Percentiles rank a stretch among this genome's conserved stretches.
phyloP scores from a whole-genome alignment of 1,139 yeast species.

The Zygoascus sp. region DNA sequence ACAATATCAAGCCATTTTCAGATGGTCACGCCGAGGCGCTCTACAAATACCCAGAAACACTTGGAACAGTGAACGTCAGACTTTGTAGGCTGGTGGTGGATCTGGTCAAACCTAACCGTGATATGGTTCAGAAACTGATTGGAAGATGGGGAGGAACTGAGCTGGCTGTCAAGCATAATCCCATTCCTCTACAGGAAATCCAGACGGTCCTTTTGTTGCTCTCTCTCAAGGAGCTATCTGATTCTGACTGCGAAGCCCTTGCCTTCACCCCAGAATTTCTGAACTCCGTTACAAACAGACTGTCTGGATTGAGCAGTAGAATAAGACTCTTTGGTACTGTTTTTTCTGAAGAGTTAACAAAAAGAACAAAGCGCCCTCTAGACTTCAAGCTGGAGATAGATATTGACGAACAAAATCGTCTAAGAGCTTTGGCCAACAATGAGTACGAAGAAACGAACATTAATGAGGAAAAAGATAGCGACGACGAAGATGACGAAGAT shows the following conservation, averaged over 20 bases:
- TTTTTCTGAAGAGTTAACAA: slow-evolving; percentile 46
- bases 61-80: slow-evolving; percentile 16
- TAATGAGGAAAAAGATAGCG: slow-evolving; percentile 25
- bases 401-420: slow-evolving; percentile 19
- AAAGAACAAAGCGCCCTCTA: slow-evolving; percentile 31
- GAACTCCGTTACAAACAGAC: slow-evolving; percentile 43
- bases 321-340: slow-evolving; percentile 45
- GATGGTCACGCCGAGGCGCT: neutral
- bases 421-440: slow-evolving; percentile 14
- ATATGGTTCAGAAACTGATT: slow-evolving; percentile 19
- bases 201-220: slow-evolving; percentile 29
- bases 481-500: slow-evolving; percentile 20
- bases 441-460: neutral
- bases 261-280: slow-evolving; percentile 37
- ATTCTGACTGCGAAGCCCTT: slow-evolving; percentile 26
- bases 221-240: slow-evolving; percentile 25
- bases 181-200: slow-evolving; percentile 24
- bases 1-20: slow-evolving; percentile 10
- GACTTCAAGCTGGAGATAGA: slow-evolving; percentile 39
- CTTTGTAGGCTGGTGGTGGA: slow-evolving; percentile 13
- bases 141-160: slow-evolving; percentile 26
- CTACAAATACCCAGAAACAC: slow-evolving; percentile 14
- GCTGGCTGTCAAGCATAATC: slow-evolving; percentile 21
- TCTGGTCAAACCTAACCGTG: slow-evolving; percentile 3
- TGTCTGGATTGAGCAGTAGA: slow-evolving; percentile 42